These are phyloP conservation scores for Trichoderma sp. DNA, from an alignment of 2,329 filamentous ascomycete genomes.

Conservation along the genomic window DNA sequence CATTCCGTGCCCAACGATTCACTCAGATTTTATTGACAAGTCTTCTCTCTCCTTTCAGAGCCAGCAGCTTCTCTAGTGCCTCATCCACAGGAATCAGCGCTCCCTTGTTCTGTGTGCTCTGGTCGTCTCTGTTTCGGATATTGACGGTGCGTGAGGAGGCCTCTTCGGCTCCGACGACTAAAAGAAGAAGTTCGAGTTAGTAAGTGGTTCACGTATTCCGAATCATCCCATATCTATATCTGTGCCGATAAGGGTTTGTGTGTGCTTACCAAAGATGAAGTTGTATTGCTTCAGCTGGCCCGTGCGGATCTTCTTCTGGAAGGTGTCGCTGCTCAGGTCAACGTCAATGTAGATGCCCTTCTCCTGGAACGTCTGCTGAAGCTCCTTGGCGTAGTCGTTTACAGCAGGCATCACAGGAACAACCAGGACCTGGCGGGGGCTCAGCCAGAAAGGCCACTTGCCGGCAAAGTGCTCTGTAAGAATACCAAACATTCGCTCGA, in stretches of 20 bases:
- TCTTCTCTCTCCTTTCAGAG: slow-evolving; percentile 49
- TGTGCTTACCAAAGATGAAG: slow-evolving; percentile 67
- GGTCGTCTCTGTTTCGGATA: slow-evolving; percentile 63
- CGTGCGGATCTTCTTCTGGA: slow-evolving; percentile 86
- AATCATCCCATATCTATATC: neutral
- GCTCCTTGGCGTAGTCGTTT: slow-evolving; percentile 74
- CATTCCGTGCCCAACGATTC: neutral
- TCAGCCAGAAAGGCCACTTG: slow-evolving; percentile 89
- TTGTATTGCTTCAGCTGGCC: slow-evolving; percentile 81
- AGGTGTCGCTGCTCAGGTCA: slow-evolving; percentile 64
- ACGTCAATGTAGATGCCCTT: slow-evolving; percentile 67
- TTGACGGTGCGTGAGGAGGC: slow-evolving; percentile 60
- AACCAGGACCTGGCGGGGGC: slow-evolving; percentile 69
- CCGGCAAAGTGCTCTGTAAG: slow-evolving; percentile 81
- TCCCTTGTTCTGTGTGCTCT: slow-evolving; percentile 59
- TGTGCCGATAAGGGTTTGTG: neutral
- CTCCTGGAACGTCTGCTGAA: slow-evolving; percentile 65
- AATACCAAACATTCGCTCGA: slow-evolving; percentile 68
- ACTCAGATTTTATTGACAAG: slow-evolving; percentile 37
- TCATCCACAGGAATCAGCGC: slow-evolving; percentile 57
- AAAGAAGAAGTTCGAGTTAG: neutral
- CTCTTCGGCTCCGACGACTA: slow-evolving; percentile 64
- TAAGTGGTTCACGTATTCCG: slow-evolving; percentile 18
- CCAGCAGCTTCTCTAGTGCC: slow-evolving; percentile 54
- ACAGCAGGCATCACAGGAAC: slow-evolving; percentile 70